Base-by-base conservation (phyloP, 768 basidiomycete genomes). In the Leucogyrophana mollusca region DNA sequence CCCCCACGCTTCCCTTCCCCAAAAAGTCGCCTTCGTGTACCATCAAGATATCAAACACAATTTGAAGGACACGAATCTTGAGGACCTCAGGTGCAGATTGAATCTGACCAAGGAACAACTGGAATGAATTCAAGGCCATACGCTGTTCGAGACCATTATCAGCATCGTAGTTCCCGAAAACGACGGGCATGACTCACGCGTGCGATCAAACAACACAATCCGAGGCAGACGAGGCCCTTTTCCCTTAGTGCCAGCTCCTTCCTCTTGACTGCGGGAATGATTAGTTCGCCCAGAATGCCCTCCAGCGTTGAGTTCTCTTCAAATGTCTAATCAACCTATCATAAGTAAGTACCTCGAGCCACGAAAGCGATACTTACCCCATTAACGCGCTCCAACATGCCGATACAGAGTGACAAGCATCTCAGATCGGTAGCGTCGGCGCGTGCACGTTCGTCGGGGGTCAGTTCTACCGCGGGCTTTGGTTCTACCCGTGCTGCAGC, bases 261-360 rank as follows among this genome's bases (percentile, higher is more conserved):
- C 43, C 90, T 80, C 59, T 86, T 84, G 35, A 97, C 90, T 4
- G 90, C 82, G 2, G 95, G 95, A 24, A 96, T 80, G 57, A 97
- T 91, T 14, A 99, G 72, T 55, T 97, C 92, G 9, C 89, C 73
- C 63, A 82, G 60, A 17, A 76, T 64, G 21, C 89, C 87, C 49
- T 83, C 80, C 47, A 88, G 65, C 4, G 80, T 83, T 6, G 84
- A 81, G 58, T 87, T 85, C 49, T 87, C 84, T 52, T 83, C 77
- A 43, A 79, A 78, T 1, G 74, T 77, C 77, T 78, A 45, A 20
- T 20, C 21, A 27, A 14, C 3, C 17, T 13, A 21, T 16, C 9
- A 20, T 21, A 23, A 46, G 14, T 25, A 37, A 40, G n/a, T n/a
- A n/a, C n/a, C n/a, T n/a, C n/a, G n/a, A 38, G 45, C 23, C 20